These are phyloP conservation scores for Boletus eberwhitei DNA, from an alignment of 768 basidiomycete species.

Conservation along the genomic window DNA sequence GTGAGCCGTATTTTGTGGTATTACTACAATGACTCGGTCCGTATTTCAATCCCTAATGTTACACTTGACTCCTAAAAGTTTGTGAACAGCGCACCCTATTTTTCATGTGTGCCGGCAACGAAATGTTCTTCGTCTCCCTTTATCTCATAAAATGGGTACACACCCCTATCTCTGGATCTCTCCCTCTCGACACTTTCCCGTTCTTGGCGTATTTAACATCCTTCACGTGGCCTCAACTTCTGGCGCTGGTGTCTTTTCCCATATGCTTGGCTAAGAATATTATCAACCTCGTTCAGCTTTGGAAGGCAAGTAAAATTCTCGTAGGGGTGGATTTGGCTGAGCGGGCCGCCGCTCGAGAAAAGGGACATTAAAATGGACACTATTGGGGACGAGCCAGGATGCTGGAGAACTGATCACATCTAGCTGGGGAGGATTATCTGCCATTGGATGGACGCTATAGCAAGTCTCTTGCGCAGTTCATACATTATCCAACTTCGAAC, in stretches of 20 bases:
- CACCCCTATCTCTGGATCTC: slow-evolving; percentile 53
- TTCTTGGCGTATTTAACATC: slow-evolving; percentile 14
- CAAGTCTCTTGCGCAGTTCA: slow-evolving; percentile 9
- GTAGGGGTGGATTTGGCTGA: slow-evolving; percentile 93
- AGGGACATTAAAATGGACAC: slow-evolving; percentile 6
- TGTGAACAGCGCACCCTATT: slow-evolving; percentile 73
- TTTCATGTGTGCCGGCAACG: slow-evolving; percentile 91
- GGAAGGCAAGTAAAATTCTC: slow-evolving; percentile 95
- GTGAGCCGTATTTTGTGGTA: slow-evolving; percentile 88
- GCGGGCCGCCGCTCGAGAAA: slow-evolving; percentile 60
- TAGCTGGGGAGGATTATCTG: slow-evolving; percentile 12
- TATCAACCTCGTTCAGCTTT: slow-evolving; percentile 94
- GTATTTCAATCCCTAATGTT: slow-evolving; percentile 29
- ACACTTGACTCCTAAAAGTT: neutral
- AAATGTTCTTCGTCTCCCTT: slow-evolving; percentile 90
- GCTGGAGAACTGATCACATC: slow-evolving; percentile 6
- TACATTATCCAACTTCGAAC: slow-evolving; percentile 13
- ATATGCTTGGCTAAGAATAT: slow-evolving; percentile 82
- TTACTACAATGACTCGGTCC: slow-evolving; percentile 91
- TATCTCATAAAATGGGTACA: slow-evolving; percentile 89
- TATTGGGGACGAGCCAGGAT: neutral
- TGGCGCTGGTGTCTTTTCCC: slow-evolving; percentile 61
- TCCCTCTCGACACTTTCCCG: slow-evolving; percentile 19
- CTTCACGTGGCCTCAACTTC: slow-evolving; percentile 73
- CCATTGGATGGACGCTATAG: slow-evolving; percentile 2